Conservation (phyloP, 2,329 filamentous ascomycete genomes). For the Colletotrichum australisinense region DNA sequence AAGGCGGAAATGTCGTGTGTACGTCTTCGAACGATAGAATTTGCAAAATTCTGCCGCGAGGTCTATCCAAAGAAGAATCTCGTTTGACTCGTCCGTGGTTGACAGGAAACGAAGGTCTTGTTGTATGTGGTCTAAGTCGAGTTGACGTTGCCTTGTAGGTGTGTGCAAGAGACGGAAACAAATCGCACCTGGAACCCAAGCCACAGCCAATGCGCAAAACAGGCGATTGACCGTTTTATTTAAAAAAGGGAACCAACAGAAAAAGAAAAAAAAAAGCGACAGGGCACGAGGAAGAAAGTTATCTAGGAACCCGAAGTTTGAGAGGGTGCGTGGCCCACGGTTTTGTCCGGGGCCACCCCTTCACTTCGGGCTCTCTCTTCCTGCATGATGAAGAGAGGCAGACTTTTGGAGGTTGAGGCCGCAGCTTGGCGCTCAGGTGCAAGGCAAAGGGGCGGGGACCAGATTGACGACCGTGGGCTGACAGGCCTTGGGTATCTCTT, state of each 20-base stretch:
- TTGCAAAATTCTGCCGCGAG: background rate
- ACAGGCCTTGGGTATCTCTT: background rate
- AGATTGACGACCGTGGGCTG: background rate
- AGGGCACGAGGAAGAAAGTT: no score
- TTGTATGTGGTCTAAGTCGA: background rate
- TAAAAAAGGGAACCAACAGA: background rate
- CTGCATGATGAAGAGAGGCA: constrained; percentile 25
- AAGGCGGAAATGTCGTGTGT: no score
- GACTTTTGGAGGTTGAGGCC: constrained; percentile 1
- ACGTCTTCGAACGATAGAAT: no score
- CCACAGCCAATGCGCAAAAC: constrained; percentile 11
- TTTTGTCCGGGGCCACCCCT: background rate
- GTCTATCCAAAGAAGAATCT: background rate
- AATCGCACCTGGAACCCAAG: background rate
- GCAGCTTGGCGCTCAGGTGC: background rate
- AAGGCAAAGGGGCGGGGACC: background rate
- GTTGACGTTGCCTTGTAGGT: background rate
- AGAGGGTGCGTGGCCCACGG: constrained; percentile 14
- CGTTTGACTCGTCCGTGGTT: background rate
- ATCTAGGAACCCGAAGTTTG: background rate
- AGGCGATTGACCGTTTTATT: constrained; percentile 1
- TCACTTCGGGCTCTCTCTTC: background rate
- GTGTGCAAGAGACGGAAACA: background rate
- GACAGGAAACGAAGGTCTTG: constrained; percentile 12
- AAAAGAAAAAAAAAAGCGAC: constrained; percentile 2